phyloP scores from a whole-genome alignment of 2,329 filamentous ascomycete genomes.

The Fusarium continuum region DNA sequence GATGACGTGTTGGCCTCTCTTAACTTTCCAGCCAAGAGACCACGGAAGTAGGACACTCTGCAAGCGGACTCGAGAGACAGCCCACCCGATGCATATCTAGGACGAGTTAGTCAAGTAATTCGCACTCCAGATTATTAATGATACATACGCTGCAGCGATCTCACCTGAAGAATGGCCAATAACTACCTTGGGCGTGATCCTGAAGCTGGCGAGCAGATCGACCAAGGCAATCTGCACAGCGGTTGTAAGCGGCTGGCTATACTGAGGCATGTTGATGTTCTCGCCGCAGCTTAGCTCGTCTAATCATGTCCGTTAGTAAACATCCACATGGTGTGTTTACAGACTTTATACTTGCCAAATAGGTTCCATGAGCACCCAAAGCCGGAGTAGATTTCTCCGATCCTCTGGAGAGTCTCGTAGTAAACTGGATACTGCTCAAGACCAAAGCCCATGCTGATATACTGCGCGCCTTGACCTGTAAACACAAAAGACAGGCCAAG shows the following conservation, averaged over 20 bases:
- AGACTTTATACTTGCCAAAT: background rate
- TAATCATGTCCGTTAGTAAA: background rate
- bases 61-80: slow-evolving; percentile 39
- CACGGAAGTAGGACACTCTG: slow-evolving; percentile 59
- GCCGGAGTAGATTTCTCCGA: background rate
- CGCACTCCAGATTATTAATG: slow-evolving; percentile 29
- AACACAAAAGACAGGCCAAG: slow-evolving; percentile 39
- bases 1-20: slow-evolving; percentile 26
- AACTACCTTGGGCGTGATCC: slow-evolving; percentile 50
- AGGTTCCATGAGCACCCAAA: background rate
- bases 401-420: background rate
- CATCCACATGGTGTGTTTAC: fast-evolving
- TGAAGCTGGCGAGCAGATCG: slow-evolving; percentile 53
- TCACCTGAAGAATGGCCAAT: slow-evolving; percentile 58
- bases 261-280: slow-evolving; percentile 49
- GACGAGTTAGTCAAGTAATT: background rate
- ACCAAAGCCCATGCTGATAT: slow-evolving; percentile 44
- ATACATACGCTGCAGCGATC: slow-evolving; percentile 56
- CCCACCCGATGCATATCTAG: slow-evolving; percentile 7
- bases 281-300: background rate
- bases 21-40: slow-evolving; percentile 37
- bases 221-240: slow-evolving; percentile 58
- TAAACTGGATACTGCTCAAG: slow-evolving; percentile 27
- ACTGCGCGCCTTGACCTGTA: slow-evolving; percentile 50
- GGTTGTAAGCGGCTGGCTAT: slow-evolving; percentile 53